Evolutionary conservation across 225 moss, liverwort and hornwort genomes (phyloP).

Genomic region (Antitrichia curtipendula): DNA sequence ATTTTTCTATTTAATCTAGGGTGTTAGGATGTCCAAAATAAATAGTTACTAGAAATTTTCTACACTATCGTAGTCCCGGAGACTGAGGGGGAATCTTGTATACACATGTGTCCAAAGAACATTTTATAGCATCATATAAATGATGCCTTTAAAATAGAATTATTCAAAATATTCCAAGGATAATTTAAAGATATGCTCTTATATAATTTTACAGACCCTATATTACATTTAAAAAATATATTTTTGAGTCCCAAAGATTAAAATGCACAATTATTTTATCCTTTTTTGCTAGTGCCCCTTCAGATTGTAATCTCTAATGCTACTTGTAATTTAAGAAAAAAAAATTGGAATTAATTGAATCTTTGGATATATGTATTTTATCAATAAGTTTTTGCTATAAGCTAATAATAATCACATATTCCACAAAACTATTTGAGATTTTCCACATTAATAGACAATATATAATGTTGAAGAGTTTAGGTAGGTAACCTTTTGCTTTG

Average conservation of each 20-base stretch:
- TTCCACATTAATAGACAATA: neutral
- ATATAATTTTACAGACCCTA: neutral
- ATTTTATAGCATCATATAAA: neutral
- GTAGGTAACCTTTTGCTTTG: neutral
- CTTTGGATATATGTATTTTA: neutral
- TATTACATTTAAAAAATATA: neutral
- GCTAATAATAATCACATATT: neutral
- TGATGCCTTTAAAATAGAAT: neutral
- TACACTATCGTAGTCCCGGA: neutral
- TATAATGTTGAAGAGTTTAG: rapidly evolving
- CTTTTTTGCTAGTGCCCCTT: too few relatives aligned
- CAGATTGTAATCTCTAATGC: neutral
- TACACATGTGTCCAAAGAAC: neutral
- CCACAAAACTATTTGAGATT: neutral
- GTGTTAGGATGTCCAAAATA: neutral
- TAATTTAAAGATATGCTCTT: neutral
- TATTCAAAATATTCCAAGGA: neutral
- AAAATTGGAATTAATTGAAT: neutral
- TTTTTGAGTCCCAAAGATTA: neutral
- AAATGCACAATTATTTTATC: neutral
- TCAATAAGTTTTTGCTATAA: neutral
- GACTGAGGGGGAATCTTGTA: too few relatives aligned
- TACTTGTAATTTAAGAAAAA: neutral
- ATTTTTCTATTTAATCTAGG: neutral
- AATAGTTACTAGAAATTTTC: neutral